Base-by-base conservation (phyloP, 2,329 filamentous ascomycete genomes). In the Penicillium digitatum region DNA sequence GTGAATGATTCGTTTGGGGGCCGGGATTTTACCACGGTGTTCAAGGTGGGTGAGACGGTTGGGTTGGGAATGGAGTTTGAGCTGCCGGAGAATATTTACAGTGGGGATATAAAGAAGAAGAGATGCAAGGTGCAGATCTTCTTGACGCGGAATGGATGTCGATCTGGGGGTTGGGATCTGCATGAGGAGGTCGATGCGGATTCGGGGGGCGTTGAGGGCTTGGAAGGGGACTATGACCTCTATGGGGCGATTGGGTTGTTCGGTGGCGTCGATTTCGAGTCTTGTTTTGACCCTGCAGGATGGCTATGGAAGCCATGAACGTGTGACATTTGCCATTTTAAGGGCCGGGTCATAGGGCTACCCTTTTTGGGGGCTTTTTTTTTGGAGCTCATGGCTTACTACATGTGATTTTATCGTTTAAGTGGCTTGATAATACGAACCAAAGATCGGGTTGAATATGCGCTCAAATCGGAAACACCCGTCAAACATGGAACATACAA, bases 171-270 rank as follows among this genome's bases (percentile, higher is more conserved):
- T 2, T 87, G 84, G 84, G 75, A 84, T 68, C 70, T 86, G 27
- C 80, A 84, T 59, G 83, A 86, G 66, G 81, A 86, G 68, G 62
- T 78, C 40, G 83, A 86, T 68, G 67, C 66, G 46, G 76, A 79
- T 62, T 55, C 85, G 79, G 62, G 87, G 75, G 46, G 84, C 79
- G 38, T 88, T 78, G 27, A 84, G 81, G 62, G 87, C 77, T 69
- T 90, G 79, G 69, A 90, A 84, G 65, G 87, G 76, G 67, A 90
- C 83, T 62, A 87, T 59, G 83, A 86, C 67, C 61, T 86, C 42
- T 82, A 84, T 66, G 79, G 78, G 39, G 82, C 83, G 2, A 74
- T 87, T 52, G 84, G 84, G 3, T 71, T 83, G 22, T 86, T 85
- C 69, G 84, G 83, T 3, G 80, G 76, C n/a, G 80, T 85, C 18